phyloP scores from a whole-genome alignment of 768 basidiomycete species.

The Lactifluus pinguis region DNA sequence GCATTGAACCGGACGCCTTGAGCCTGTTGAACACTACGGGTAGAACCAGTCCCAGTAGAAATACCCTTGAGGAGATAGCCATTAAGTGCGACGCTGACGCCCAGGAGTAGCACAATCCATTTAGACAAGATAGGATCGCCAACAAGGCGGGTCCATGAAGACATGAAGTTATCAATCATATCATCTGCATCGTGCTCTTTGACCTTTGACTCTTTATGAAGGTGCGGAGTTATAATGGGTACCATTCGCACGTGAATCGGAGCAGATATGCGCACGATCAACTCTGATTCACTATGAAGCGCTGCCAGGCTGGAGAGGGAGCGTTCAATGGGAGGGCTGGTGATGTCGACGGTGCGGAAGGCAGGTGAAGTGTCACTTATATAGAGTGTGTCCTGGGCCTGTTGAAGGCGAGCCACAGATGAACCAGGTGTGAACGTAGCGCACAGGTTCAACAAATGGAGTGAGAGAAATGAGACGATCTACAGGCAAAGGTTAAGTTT shows the following conservation, averaged over 20 bases:
- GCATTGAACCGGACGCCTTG: conserved; percentile 19
- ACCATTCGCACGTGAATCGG: conserved; percentile 48
- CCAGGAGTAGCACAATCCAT: conserved; percentile 87
- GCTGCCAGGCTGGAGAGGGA: conserved; percentile 31
- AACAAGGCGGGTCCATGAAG: conserved; percentile 81
- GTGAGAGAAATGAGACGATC: conserved; percentile 84
- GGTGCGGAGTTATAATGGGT: conserved; percentile 19
- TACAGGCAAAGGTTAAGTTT: conserved; percentile 21
- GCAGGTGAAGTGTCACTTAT: conserved; percentile 21
- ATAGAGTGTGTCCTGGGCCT: conserved; percentile 24
- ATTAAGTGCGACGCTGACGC: conserved; percentile 80
- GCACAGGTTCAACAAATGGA: conserved; percentile 89
- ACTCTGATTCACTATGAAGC: conserved; percentile 25
- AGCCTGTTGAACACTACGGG: conserved; percentile 20
- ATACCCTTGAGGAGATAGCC: conserved; percentile 89
- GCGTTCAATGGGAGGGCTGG: conserved; percentile 47
- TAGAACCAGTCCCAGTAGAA: conserved; percentile 39
- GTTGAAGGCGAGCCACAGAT: conserved; percentile 42
- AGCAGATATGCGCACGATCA: conserved; percentile 54
- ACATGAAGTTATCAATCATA: conserved; percentile 79
- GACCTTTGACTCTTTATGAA: conserved; percentile 18
- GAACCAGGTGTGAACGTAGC: conserved; percentile 70
- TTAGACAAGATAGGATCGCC: conserved; percentile 92
- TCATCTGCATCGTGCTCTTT: conserved; percentile 31
- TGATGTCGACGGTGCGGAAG: conserved; percentile 59